Evolutionary conservation across 2,329 filamentous ascomycete genomes (phyloP), one percentile per base, ranked within the genome.

Genomic region (Tolypocladium endophyticum): DNA sequence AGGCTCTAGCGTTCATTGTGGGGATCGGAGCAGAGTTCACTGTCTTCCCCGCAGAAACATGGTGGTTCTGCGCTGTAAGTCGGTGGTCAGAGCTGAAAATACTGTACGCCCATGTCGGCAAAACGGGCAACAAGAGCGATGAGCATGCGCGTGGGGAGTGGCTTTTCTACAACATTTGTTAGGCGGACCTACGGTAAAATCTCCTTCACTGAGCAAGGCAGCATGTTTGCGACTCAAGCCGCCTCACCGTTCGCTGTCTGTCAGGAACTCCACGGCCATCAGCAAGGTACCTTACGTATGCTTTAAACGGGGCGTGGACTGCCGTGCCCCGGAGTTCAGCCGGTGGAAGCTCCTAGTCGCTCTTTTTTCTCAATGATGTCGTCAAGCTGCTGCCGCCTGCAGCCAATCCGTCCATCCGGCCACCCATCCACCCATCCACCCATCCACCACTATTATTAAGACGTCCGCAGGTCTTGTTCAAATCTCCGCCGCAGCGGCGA

Each of bases 301-400:
- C 55, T 39, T 33, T 18, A 56, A 56, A 56, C 55, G 55, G 38
- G 55, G 55, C 30, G 20, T 35, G 18, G 33, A 11, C 28, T n/a
- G 14, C n/a, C n/a, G n/a, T n/a, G n/a, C 61, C 59, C 70, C 67
- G 68, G 64, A 30, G 61, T 66, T 70, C 61, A 66, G 58, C 70
- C 70, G 70, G 64, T 68, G 60, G 69, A 68, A 70, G 65, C 66
- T 69, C 67, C 69, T 68, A 63, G 65, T 61, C 64, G 23, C 39
- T n/a, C 39, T n/a, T 39, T 68, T 70, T 69, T 65, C 55, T 60
- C 62, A 60, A 68, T 68, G 62, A 67, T 67, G 67, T 68, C 67
- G 69, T 64, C 62, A 65, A 63, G 65, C 65, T 64, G 66, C 66
- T 64, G 67, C 68, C 67, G 69, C 67, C 62, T 59, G 55, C 58